phyloP scores from a whole-genome alignment of 1,139 yeast genomes.

The Geotrichum carabidarum region DNA sequence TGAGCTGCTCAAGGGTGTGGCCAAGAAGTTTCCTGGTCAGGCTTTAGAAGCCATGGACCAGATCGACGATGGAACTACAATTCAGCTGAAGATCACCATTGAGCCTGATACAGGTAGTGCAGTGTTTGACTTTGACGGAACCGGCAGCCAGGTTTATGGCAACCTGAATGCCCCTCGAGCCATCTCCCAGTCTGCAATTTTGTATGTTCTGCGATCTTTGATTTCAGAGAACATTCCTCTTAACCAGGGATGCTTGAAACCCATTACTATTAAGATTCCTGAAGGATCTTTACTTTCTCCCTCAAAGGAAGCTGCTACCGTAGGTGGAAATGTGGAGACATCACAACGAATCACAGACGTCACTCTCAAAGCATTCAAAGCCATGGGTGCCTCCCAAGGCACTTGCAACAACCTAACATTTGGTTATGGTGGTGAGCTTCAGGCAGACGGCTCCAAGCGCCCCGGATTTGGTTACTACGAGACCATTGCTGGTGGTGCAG shows the following conservation, averaged over 20 bases:
- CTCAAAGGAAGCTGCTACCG: slow-evolving; percentile 73
- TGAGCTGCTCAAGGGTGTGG: slow-evolving; percentile 40
- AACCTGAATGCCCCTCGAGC: slow-evolving; percentile 66
- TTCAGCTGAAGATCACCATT: slow-evolving; percentile 45
- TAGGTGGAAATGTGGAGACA: slow-evolving; percentile 86
- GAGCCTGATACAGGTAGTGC: slow-evolving; percentile 46
- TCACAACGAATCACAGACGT: slow-evolving; percentile 81
- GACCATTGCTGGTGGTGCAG: slow-evolving; percentile 68
- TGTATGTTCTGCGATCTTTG: slow-evolving; percentile 70
- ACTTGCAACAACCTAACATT: slow-evolving; percentile 72
- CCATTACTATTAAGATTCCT: slow-evolving; percentile 62
- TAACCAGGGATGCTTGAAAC: slow-evolving; percentile 77
- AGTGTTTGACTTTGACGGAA: slow-evolving; percentile 54
- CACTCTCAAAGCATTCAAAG: slow-evolving; percentile 65
- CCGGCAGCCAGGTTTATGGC: slow-evolving; percentile 57
- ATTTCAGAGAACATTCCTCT: slow-evolving; percentile 75
- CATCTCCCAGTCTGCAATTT: slow-evolving; percentile 72
- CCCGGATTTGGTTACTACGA: slow-evolving; percentile 68
- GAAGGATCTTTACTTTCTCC: slow-evolving; percentile 68
- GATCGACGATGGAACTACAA: slow-evolving; percentile 59
- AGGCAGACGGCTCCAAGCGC: slow-evolving; percentile 27
- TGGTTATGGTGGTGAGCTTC: slow-evolving; percentile 45
- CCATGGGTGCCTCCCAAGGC: slow-evolving; percentile 76
- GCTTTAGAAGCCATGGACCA: slow-evolving; percentile 45
- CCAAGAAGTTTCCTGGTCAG: slow-evolving; percentile 30